Percentiles rank a stretch among this genome's conserved stretches.
phyloP scores from a whole-genome alignment of 2,329 filamentous ascomycete genomes.

The Pseudogymnoascus sp. region DNA sequence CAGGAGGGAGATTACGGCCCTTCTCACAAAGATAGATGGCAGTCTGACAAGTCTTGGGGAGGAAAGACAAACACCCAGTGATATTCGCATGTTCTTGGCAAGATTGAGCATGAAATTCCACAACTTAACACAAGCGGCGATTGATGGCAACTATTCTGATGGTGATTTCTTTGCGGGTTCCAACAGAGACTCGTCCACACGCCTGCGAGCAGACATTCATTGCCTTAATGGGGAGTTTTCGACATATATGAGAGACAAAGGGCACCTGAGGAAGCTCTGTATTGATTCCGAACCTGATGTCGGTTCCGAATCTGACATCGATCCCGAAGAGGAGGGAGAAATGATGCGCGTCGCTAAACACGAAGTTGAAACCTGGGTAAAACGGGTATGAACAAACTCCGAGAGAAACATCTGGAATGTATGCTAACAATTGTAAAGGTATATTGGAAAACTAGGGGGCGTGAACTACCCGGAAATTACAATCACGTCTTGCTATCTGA shows the following conservation, averaged over 20 bases:
- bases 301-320: not conserved
- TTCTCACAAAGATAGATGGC: slow-evolving; percentile 10
- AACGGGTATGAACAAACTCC: slow-evolving; percentile 11
- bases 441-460: slow-evolving; percentile 20
- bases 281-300: not conserved
- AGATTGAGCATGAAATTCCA: slow-evolving; percentile 23
- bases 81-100: slow-evolving; percentile 21
- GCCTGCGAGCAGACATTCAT: slow-evolving; percentile 27
- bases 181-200: slow-evolving; percentile 12
- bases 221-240: slow-evolving; percentile 22
- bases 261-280: slow-evolving; percentile 3
- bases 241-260: slow-evolving; percentile 12
- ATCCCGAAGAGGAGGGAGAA: not conserved
- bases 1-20: slow-evolving; percentile 20
- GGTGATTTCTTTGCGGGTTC: slow-evolving; percentile 11
- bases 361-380: slow-evolving; percentile 11
- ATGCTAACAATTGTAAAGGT: slow-evolving; percentile 15
- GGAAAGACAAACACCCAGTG: slow-evolving; percentile 15
- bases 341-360: not conserved
- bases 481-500: slow-evolving; percentile 31
- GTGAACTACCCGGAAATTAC: slow-evolving; percentile 29
- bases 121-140: slow-evolving; percentile 21
- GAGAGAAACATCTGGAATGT: not conserved
- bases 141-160: slow-evolving; percentile 21
- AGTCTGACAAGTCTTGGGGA: slow-evolving; percentile 15